These are phyloP conservation scores for Meyerozyma carpophila DNA, from an alignment of 1,139 yeast genomes.

Conservation along the genomic window DNA sequence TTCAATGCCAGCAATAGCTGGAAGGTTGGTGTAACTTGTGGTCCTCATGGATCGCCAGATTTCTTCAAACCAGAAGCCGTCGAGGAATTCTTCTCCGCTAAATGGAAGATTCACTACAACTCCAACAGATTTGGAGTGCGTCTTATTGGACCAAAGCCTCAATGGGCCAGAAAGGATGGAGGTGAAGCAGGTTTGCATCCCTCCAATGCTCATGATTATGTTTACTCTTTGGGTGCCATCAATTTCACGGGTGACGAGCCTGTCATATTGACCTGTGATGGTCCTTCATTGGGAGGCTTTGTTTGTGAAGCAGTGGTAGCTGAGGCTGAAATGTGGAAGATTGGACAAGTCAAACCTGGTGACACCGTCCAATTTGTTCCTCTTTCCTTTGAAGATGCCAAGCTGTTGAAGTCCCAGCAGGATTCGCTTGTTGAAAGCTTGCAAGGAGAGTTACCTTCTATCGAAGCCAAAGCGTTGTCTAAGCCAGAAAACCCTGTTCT, in stretches of 20 bases:
- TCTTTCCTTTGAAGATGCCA: constrained; percentile 62
- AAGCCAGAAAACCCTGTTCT: constrained; percentile 61
- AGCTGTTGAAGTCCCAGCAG: constrained; percentile 54
- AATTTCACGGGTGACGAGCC: constrained; percentile 99
- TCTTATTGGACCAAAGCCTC: constrained; percentile 90
- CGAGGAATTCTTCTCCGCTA: constrained; percentile 63
- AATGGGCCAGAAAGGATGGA: constrained; percentile 96
- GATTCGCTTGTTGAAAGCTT: constrained; percentile 47
- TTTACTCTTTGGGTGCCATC: constrained; percentile 91
- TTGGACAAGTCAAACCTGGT: constrained; percentile 96
- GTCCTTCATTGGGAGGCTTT: constrained; percentile 96
- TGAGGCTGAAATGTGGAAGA: constrained; percentile 97
- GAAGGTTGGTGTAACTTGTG: constrained; percentile 90
- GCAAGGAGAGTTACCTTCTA: constrained; percentile 34
- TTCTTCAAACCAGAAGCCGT: constrained; percentile 78
- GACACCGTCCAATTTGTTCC: constrained; percentile 80
- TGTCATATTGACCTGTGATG: constrained; percentile 92
- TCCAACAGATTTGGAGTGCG: constrained; percentile 96
- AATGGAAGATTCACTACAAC: constrained; percentile 95
- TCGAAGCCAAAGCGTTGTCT: constrained; percentile 25
- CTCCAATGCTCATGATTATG: constrained; percentile 95
- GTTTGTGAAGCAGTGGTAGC: constrained; percentile 95
- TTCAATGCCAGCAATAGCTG: constrained; percentile 48
- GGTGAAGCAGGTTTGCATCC: constrained; percentile 99
- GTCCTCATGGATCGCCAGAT: constrained; percentile 97